Conservation (phyloP, 257 asterid species). For the Solanum sitiens region DNA sequence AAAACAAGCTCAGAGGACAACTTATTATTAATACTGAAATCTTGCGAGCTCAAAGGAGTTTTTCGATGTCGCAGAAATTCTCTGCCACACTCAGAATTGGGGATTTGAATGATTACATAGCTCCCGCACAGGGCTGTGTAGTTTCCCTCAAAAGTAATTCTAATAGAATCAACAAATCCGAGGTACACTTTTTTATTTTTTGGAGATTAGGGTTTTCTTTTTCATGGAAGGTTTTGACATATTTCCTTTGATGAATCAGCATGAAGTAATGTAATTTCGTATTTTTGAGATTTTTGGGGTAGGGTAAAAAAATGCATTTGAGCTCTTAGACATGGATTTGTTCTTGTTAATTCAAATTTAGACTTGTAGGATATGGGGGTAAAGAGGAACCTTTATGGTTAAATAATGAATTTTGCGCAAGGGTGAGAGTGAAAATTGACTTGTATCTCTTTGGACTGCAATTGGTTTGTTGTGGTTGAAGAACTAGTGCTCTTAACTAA, state of each 20-base stretch:
- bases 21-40: background rate
- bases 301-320: background rate
- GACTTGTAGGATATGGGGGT: background rate
- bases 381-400: background rate
- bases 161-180: slow-evolving; percentile 26
- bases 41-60: background rate
- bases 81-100: slow-evolving; percentile 92
- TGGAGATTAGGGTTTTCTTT: background rate
- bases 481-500: background rate
- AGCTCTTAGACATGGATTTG: background rate
- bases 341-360: background rate
- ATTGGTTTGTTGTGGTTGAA: background rate
- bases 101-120: slow-evolving; percentile 92
- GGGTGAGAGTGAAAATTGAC: background rate
- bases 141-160: slow-evolving; percentile 33
- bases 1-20: background rate
- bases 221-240: background rate
- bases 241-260: background rate
- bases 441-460: background rate
- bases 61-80: slow-evolving; percentile 70
- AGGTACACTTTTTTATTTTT: slow-evolving; percentile 28
- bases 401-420: background rate
- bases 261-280: background rate
- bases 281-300: background rate
- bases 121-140: slow-evolving; percentile 97